A percentile compares a stretch with the other conserved stretches of the same genome.
Conservation (phyloP, 441 rosid species). For the Adansonia rubrostipa region DNA sequence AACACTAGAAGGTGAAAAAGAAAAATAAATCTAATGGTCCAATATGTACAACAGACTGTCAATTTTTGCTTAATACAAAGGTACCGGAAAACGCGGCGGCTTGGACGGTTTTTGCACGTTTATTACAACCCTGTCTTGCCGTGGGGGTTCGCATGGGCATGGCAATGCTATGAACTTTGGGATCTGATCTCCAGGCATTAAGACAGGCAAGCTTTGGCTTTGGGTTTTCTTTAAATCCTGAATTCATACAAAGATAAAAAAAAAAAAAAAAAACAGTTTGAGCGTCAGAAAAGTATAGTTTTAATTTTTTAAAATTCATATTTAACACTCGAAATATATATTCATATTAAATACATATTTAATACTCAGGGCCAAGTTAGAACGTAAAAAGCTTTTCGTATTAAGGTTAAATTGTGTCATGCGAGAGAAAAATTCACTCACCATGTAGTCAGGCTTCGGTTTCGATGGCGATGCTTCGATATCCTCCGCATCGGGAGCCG, state of each 20-base stretch:
- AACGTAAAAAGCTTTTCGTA: background rate
- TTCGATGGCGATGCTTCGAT: slow-evolving; percentile 43
- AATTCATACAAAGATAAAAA: background rate
- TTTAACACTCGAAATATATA: too few relatives aligned
- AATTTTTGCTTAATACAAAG: slow-evolving; percentile 51
- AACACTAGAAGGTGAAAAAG: background rate
- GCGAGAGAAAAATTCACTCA: background rate
- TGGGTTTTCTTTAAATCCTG: slow-evolving; percentile 58
- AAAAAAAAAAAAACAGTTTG: too few relatives aligned
- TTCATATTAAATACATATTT: too few relatives aligned
- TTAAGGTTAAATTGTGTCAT: background rate
- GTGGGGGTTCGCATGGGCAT: slow-evolving; percentile 74
- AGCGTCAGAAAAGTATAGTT: too few relatives aligned
- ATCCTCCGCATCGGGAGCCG: slow-evolving; percentile 34
- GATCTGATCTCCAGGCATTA: slow-evolving; percentile 87
- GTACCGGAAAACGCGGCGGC: slow-evolving; percentile 62
- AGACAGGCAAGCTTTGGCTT: slow-evolving; percentile 65
- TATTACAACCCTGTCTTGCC: slow-evolving; percentile 47
- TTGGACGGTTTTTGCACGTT: slow-evolving; percentile 52
- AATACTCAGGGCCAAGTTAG: background rate
- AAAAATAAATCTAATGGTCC: background rate
- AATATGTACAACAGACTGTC: slow-evolving; percentile 44
- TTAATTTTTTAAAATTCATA: too few relatives aligned
- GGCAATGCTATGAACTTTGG: slow-evolving; percentile 91
- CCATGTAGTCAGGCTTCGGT: too few relatives aligned